Percentiles rank a stretch among this genome's conserved stretches.
These are phyloP conservation scores for Rosa persica DNA, from an alignment of 306 rosid species.

Conservation along the genomic window DNA sequence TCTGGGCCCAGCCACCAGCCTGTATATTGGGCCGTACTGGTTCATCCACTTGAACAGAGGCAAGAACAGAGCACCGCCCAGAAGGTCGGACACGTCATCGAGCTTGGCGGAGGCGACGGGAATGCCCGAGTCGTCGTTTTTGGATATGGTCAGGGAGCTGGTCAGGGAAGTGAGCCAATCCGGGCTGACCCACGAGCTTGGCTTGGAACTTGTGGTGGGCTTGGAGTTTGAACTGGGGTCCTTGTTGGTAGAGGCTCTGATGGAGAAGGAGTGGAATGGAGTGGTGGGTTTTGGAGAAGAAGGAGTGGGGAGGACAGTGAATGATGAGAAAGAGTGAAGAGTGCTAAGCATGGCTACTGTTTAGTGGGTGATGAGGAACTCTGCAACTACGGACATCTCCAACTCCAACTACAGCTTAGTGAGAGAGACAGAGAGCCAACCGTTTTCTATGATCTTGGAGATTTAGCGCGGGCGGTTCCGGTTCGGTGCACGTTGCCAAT, in stretches of 20 bases:
- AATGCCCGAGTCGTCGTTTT: slow-evolving; percentile 66
- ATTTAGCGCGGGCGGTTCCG: neutral
- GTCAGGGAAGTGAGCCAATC: slow-evolving; percentile 89
- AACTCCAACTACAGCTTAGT: neutral
- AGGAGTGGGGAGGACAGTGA: slow-evolving; percentile 31
- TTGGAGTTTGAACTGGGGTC: slow-evolving; percentile 31
- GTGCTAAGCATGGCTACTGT: slow-evolving; percentile 39
- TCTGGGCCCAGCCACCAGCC: slow-evolving; percentile 90
- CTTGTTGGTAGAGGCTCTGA: slow-evolving; percentile 56
- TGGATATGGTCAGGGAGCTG: slow-evolving; percentile 44
- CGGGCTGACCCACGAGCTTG: slow-evolving; percentile 88
- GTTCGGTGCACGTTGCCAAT: neutral
- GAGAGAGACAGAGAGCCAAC: neutral
- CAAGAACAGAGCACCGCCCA: slow-evolving; percentile 89
- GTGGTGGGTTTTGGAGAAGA: slow-evolving; percentile 23
- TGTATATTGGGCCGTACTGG: slow-evolving; percentile 73
- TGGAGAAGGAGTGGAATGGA: slow-evolving; percentile 31
- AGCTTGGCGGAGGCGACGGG: slow-evolving; percentile 77
- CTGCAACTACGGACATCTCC: neutral
- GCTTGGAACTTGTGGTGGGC: slow-evolving; percentile 16
- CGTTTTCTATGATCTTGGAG: neutral
- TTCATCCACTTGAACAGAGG: slow-evolving; percentile 92
- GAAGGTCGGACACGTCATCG: slow-evolving; percentile 89
- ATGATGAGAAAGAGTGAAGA: slow-evolving; percentile 29
- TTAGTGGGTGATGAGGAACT: neutral